phyloP scores from a whole-genome alignment of 805 yeast genomes.

The Lipomyces spencermartinsiae region DNA sequence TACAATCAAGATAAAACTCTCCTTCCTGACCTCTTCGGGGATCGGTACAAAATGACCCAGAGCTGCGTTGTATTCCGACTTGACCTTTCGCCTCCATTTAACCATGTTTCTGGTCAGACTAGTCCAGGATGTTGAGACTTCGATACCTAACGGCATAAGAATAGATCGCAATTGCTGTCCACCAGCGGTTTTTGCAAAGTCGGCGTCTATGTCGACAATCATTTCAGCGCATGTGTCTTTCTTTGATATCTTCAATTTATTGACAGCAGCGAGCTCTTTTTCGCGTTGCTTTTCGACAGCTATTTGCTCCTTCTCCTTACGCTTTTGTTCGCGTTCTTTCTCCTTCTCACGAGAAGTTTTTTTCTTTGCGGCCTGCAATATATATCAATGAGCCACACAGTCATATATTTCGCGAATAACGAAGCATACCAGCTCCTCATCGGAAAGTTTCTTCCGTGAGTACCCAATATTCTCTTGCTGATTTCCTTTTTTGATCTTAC shows the following conservation, averaged over 20 bases:
- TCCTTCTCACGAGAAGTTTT: constrained; percentile 8
- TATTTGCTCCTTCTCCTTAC: constrained; percentile 22
- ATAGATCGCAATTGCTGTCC: constrained; percentile 22
- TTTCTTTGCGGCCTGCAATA: not conserved
- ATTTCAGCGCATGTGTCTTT: constrained; percentile 31
- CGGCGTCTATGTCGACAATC: constrained; percentile 36
- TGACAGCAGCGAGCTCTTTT: constrained; percentile 31
- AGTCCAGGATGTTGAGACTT: constrained; percentile 18
- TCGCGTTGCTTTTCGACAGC: constrained; percentile 22
- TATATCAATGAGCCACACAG: not conserved
- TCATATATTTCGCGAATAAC: not conserved
- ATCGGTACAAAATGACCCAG: constrained; percentile 35
- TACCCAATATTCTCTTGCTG: constrained; percentile 6
- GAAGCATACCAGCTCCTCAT: not conserved
- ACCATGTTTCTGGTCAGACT: constrained; percentile 30
- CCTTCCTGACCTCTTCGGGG: constrained; percentile 33
- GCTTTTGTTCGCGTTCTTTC: constrained; percentile 13
- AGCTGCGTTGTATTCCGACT: constrained; percentile 22
- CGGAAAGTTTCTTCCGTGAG: not conserved
- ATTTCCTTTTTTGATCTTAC: not conserved
- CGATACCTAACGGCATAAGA: constrained; percentile 16
- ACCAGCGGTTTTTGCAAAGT: constrained; percentile 13
- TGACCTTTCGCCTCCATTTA: constrained; percentile 35
- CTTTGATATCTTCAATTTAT: constrained; percentile 24
- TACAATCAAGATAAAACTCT: constrained; percentile 20